phyloP scores from a whole-genome alignment of 2,329 filamentous ascomycete species.

The Plectosphaerella plurivora region DNA sequence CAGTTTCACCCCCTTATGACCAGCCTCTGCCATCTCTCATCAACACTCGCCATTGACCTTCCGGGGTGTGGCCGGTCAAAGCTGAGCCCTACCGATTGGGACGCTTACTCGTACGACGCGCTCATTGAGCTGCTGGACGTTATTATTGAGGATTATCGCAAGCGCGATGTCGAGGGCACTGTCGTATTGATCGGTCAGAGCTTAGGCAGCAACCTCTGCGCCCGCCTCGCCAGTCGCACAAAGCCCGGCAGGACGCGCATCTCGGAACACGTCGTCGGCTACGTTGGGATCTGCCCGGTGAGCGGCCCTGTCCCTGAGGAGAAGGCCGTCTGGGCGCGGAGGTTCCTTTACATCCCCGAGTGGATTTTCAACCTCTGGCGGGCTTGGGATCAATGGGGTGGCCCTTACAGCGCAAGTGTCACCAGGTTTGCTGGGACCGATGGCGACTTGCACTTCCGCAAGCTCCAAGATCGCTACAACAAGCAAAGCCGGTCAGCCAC shows the following conservation, averaged over 20 bases:
- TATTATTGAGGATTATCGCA: constrained; percentile 70
- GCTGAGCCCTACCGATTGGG: constrained; percentile 66
- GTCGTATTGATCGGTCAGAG: constrained; percentile 84
- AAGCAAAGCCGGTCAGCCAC: constrained; percentile 77
- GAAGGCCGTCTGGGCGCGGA: constrained; percentile 41
- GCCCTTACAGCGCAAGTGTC: constrained; percentile 73
- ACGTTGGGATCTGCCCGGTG: constrained; percentile 79
- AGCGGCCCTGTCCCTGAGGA: constrained; percentile 57
- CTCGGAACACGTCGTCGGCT: constrained; percentile 63
- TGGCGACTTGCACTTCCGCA: constrained; percentile 61
- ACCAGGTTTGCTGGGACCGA: constrained; percentile 67
- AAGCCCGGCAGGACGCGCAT: constrained; percentile 43
- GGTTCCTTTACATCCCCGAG: constrained; percentile 64
- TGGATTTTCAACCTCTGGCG: constrained; percentile 74
- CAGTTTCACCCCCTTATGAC: constrained; percentile 81
- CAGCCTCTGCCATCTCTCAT: constrained; percentile 76
- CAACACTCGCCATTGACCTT: constrained; percentile 83
- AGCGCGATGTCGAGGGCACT: constrained; percentile 60
- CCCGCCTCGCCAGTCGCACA: constrained; percentile 57
- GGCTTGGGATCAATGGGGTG: constrained; percentile 73
- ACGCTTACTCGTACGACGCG: constrained; percentile 74
- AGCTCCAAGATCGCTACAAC: constrained; percentile 72
- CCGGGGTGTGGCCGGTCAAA: constrained; percentile 83
- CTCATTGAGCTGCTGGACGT: constrained; percentile 70
- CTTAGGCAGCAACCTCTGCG: constrained; percentile 78